Base-by-base conservation (phyloP, 2,329 filamentous ascomycete species). In the Colletotrichum lentis region DNA sequence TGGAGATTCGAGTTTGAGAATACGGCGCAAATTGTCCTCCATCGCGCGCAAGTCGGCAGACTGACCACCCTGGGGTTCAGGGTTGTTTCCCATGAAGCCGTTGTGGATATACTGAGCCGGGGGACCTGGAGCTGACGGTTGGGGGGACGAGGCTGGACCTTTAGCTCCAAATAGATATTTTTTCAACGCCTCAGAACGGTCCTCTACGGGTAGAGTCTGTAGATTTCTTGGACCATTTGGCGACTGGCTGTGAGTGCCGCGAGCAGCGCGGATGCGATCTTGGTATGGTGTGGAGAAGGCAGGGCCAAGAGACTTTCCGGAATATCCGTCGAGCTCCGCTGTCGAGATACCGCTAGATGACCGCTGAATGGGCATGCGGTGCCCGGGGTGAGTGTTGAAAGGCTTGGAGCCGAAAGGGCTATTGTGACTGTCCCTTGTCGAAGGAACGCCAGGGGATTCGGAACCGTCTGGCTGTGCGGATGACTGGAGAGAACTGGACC, bases 281-380 rank as follows among this genome's bases (percentile, higher is more conserved):
- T 85, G 80, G 72, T 88, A 90, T 0, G 88, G 86, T 0, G 89
- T 90, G 5, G 90, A 89, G 76, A 92, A 92, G 2, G 90, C 85
- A 35, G 89, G 89, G 3, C 85, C 90, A 72, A 89, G 85, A 37
- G 83, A 80, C 53, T 80, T 83, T 50, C 82, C 82, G 22, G 83
- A 82, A 20, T 83, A 84, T 27, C 85, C 85, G 71, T 92, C 88
- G 53, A 94, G 81, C 74, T 96, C 93, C 70, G 89, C 84, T 8
- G 88, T 77, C 68, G 93, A 91, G 37, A 92, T 85, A 27, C 85
- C 85, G 73, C 74, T 35, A 72, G 72, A 49, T 76, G 73, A 66
- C 58, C 67, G 64, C 6, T 47, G 54, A 35, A 64, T 35, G 7
- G 64, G 59, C 59, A 64, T 62, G 14, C 63, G 52, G 39, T 69